A percentile compares a stretch with the other conserved stretches of the same genome.
Conservation (phyloP, 495 filamentous ascomycete genomes). For the Xylaria telfairii region DNA sequence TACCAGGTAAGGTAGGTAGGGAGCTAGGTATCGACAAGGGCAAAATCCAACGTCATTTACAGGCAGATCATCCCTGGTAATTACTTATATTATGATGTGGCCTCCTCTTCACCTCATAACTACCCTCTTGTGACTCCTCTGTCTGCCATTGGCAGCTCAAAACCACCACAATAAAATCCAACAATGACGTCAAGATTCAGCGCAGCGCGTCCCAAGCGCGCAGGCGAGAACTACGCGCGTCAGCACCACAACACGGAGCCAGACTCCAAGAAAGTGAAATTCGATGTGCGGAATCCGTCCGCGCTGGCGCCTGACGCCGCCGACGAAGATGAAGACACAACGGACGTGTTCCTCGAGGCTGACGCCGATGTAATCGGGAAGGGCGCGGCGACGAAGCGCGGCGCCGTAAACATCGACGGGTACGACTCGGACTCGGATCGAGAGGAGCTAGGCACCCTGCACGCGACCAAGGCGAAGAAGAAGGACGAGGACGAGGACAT, state of each 20-base stretch:
- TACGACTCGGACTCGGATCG: slow-evolving; percentile 96
- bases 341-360: slow-evolving; percentile 64
- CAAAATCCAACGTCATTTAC: slow-evolving; percentile 38
- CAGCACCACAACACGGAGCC: slow-evolving; percentile 66
- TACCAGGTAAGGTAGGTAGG: background rate
- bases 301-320: slow-evolving; percentile 76
- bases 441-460: slow-evolving; percentile 55
- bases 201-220: slow-evolving; percentile 79
- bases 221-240: slow-evolving; percentile 78
- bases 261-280: slow-evolving; percentile 83
- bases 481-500: slow-evolving; percentile 70
- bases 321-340: slow-evolving; percentile 58
- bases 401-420: slow-evolving; percentile 92
- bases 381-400: slow-evolving; percentile 80
- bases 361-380: slow-evolving; percentile 93
- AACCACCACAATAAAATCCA: slow-evolving; percentile 8
- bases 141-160: background rate
- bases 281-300: slow-evolving; percentile 93
- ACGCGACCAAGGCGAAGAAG: slow-evolving; percentile 43
- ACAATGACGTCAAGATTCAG: slow-evolving; percentile 67
- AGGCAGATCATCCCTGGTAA: background rate
- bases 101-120: background rate
- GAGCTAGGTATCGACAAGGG: slow-evolving; percentile 25
- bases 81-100: slow-evolving; percentile 21
- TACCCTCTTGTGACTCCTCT: background rate